phyloP scores from a whole-genome alignment of 306 rosid species.

The Sechiopsis laciniata region DNA sequence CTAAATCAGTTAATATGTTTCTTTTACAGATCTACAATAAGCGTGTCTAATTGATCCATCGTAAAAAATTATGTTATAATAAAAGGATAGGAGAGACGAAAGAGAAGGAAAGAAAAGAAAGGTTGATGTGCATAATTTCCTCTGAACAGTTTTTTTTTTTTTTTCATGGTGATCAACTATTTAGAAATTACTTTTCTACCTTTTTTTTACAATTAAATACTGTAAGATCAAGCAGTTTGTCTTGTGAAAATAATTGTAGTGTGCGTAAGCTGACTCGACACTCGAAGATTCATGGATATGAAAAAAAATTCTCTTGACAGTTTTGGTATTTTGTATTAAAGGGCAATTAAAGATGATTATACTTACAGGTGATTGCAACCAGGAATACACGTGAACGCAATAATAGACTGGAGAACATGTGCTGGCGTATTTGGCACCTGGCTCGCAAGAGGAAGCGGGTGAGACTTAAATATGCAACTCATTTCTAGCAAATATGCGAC shows the following conservation, averaged over 20 bases:
- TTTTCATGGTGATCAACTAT: too few species aligned
- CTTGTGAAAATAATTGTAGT: too few species aligned
- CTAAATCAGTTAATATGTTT: not conserved
- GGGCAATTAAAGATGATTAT: not conserved
- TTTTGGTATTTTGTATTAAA: not conserved
- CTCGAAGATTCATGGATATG: too few species aligned
- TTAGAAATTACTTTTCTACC: too few species aligned
- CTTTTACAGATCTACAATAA: not conserved
- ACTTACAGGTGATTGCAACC: slow-evolving; percentile 50
- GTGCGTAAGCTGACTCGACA: too few species aligned
- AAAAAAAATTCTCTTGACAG: not conserved
- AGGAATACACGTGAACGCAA: slow-evolving; percentile 54
- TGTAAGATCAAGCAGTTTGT: too few species aligned
- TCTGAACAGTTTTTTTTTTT: too few species aligned
- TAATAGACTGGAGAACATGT: slow-evolving; percentile 70
- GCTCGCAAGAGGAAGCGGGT: slow-evolving; percentile 75
- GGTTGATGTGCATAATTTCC: not conserved
- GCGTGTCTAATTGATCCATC: not conserved
- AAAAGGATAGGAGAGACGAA: not conserved
- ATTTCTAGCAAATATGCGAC: slow-evolving; percentile 2
- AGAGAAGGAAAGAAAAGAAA: not conserved
- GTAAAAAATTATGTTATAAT: not conserved
- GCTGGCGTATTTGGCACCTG: slow-evolving; percentile 89
- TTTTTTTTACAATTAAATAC: too few species aligned
- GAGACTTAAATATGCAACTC: not conserved